Evolutionary conservation across 2,329 filamentous ascomycete genomes (phyloP).

Genomic region (Epichloe sylvatica): DNA sequence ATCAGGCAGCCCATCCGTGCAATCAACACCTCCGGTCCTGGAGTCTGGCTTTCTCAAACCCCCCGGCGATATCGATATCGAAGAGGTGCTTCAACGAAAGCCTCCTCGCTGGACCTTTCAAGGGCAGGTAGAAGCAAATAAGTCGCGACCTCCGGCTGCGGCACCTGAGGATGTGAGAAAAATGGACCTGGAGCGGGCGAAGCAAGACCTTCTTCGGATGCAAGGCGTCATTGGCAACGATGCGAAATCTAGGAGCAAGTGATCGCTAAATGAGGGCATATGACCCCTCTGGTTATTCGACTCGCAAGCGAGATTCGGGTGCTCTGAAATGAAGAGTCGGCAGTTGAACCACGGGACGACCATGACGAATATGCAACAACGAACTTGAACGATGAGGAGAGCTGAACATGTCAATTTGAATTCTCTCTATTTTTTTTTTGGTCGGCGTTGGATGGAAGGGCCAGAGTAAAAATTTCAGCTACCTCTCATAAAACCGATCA

Average conservation of each 20-base stretch:
- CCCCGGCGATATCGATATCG: constrained; percentile 23
- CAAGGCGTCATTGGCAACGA: constrained; percentile 11
- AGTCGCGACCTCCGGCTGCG: constrained; percentile 11
- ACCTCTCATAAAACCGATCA: background rate
- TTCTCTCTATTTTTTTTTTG: no score
- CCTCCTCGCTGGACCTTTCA: constrained; percentile 29
- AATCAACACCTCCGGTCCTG: constrained; percentile 21
- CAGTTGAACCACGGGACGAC: background rate
- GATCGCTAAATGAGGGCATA: background rate
- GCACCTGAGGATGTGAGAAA: constrained; percentile 20
- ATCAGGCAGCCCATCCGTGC: background rate
- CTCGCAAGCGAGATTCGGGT: background rate
- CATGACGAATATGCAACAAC: background rate
- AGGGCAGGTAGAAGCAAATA: constrained; percentile 21
- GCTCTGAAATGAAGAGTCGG: background rate
- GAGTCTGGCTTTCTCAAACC: constrained; percentile 26
- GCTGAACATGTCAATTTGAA: background rate
- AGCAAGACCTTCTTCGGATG: constrained; percentile 31
- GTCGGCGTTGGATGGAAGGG: background rate
- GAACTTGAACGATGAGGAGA: background rate
- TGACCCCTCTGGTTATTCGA: background rate
- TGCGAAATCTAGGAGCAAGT: background rate
- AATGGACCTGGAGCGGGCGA: constrained; percentile 31
- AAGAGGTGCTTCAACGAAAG: constrained; percentile 28
- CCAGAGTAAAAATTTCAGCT: background rate